Conservation (phyloP, 768 basidiomycete species). For the Chalciporus pseudorubinellus region DNA sequence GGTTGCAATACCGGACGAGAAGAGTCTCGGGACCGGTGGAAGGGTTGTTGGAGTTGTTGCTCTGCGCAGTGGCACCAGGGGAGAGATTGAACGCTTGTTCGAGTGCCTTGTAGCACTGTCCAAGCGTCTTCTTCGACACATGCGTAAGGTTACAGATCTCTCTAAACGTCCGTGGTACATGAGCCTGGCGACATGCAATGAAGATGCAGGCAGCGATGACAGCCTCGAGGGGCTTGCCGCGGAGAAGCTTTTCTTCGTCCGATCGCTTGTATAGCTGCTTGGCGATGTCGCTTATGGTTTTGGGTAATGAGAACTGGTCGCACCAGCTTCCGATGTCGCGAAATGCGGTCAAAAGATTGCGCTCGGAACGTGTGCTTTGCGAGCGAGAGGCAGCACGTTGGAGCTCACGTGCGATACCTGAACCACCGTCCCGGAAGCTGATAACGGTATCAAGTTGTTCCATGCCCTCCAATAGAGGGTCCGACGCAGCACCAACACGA, state of each 20-base stretch:
- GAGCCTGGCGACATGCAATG: slow-evolving; percentile 92
- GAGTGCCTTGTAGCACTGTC: slow-evolving; percentile 89
- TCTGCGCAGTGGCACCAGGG: slow-evolving; percentile 68
- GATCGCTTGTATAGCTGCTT: slow-evolving; percentile 97
- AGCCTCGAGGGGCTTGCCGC: slow-evolving; percentile 88
- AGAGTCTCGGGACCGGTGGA: slow-evolving; percentile 80
- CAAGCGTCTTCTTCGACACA: slow-evolving; percentile 92
- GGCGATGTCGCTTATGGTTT: slow-evolving; percentile 91
- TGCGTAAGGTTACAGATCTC: slow-evolving; percentile 93
- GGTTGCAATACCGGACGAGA: slow-evolving; percentile 91
- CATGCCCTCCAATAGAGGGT: slow-evolving; percentile 90
- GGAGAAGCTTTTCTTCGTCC: slow-evolving; percentile 90
- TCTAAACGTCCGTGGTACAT: slow-evolving; percentile 93
- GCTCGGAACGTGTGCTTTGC: slow-evolving; percentile 75
- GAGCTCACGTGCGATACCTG: slow-evolving; percentile 86
- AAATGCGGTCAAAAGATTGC: slow-evolving; percentile 85
- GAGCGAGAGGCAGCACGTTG: slow-evolving; percentile 88
- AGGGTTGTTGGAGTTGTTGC: slow-evolving; percentile 36
- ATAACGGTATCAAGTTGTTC: slow-evolving; percentile 95
- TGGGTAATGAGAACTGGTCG: slow-evolving; percentile 91
- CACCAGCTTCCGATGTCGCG: slow-evolving; percentile 92
- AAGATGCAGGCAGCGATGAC: slow-evolving; percentile 98
- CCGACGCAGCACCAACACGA: slow-evolving; percentile 96
- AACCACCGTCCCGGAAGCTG: slow-evolving; percentile 92
- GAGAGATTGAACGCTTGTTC: slow-evolving; percentile 87